These are phyloP conservation scores for Turnera subulata DNA, from an alignment of 345 rosid genomes.

Conservation along the genomic window DNA sequence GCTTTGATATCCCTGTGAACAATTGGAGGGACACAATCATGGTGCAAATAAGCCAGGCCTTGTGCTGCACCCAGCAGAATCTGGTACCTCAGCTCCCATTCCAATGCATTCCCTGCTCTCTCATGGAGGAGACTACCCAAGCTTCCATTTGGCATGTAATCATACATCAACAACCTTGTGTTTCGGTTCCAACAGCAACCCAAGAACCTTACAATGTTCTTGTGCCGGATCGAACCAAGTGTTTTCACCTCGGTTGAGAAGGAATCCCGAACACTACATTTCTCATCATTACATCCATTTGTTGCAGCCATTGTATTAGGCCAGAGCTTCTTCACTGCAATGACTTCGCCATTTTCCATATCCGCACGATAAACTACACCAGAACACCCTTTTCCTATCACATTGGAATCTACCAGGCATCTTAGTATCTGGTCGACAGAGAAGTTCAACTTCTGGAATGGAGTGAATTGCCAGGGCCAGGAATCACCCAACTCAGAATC, in stretches of 20 bases:
- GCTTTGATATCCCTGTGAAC: slow-evolving; percentile 96
- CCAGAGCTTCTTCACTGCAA: slow-evolving; percentile 97
- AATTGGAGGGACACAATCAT: slow-evolving; percentile 88
- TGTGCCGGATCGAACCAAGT: slow-evolving; percentile 86
- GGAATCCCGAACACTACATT: slow-evolving; percentile 66
- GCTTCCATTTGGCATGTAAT: slow-evolving; percentile 94
- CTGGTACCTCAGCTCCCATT: slow-evolving; percentile 87
- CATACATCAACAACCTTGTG: slow-evolving; percentile 84
- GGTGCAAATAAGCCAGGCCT: slow-evolving; percentile 91
- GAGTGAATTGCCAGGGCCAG: slow-evolving; percentile 91
- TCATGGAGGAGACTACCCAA: slow-evolving; percentile 87
- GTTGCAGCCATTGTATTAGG: slow-evolving; percentile 47
- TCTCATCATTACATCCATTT: slow-evolving; percentile 42
- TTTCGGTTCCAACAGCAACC: slow-evolving; percentile 91
- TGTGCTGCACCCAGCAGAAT: slow-evolving; percentile 87
- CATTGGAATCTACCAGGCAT: slow-evolving; percentile 75
- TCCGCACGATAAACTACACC: slow-evolving; percentile 92
- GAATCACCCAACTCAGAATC: slow-evolving; percentile 86
- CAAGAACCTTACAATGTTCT: slow-evolving; percentile 85
- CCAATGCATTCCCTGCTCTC: slow-evolving; percentile 58
- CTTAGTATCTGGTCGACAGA: slow-evolving; percentile 73
- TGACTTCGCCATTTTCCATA: slow-evolving; percentile 73
- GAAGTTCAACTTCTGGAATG: slow-evolving; percentile 92
- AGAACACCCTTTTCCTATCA: slow-evolving; percentile 91
- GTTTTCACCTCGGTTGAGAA: slow-evolving; percentile 91